A percentile compares a stretch with the other conserved stretches of the same genome.
phyloP scores from a whole-genome alignment of 1,284 basidiomycete species.

The Somion occarium region DNA sequence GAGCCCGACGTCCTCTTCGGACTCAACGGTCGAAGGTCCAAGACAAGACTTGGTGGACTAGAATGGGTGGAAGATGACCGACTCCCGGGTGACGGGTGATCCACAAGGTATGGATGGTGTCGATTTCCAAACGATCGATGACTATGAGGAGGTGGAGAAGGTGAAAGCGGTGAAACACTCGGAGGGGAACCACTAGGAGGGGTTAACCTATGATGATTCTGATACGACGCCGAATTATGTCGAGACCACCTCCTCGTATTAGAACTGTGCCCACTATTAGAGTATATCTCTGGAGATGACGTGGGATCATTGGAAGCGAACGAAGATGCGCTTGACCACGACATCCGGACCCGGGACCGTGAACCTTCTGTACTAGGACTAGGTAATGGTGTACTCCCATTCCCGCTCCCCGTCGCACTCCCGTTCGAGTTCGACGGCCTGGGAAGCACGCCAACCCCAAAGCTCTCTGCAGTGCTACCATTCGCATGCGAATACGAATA shows the following conservation, averaged over 20 bases:
- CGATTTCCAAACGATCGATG: conserved; percentile 13
- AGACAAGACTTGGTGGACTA: conserved; percentile 40
- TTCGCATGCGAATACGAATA: conserved; percentile 29
- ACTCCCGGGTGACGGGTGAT: conserved; percentile 31
- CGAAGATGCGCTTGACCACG: conserved; percentile 52
- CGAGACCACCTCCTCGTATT: conserved; percentile 47
- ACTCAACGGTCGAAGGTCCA: conserved; percentile 39
- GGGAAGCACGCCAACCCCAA: conserved; percentile 28
- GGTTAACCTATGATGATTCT: conserved; percentile 48
- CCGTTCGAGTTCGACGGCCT: not conserved
- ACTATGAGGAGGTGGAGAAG: conserved; percentile 15
- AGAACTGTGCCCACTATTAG: conserved; percentile 27
- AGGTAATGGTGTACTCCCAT: not conserved
- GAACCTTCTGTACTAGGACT: conserved; percentile 12
- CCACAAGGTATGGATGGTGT: conserved; percentile 31
- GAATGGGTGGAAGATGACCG: conserved; percentile 42
- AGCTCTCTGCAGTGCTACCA: conserved; percentile 31
- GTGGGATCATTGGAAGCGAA: conserved; percentile 36
- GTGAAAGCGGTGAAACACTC: conserved; percentile 33
- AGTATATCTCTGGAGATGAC: conserved; percentile 16
- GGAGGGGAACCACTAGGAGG: conserved; percentile 56
- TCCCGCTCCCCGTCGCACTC: not conserved
- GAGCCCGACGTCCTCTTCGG: conserved; percentile 56
- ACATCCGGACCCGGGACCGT: conserved; percentile 29
- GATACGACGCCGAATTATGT: conserved; percentile 32